Percentiles rank a stretch among this genome's conserved stretches.
Conservation (phyloP, 2,329 filamentous ascomycete species). For the Rhinocladiella mackenziei region DNA sequence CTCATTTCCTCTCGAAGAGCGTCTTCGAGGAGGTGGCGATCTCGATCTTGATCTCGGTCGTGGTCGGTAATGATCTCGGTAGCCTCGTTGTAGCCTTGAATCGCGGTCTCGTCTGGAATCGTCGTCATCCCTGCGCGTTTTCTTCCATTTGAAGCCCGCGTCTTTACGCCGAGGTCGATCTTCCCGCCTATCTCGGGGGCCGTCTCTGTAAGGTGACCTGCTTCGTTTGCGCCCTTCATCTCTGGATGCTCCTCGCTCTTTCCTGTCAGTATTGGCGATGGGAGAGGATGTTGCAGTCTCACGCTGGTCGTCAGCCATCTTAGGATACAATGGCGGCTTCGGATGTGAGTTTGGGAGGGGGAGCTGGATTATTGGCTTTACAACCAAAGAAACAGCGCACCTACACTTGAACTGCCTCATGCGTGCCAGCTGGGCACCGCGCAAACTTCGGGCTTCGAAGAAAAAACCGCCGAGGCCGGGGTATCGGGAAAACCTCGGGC, state of each 20-base stretch:
- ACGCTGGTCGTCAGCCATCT: constrained; percentile 25
- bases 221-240: constrained; percentile 39
- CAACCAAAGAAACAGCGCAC: too few relatives aligned
- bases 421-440: too few relatives aligned
- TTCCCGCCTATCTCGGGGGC: constrained; percentile 35
- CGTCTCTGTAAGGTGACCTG: constrained; percentile 41
- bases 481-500: too few relatives aligned
- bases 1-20: constrained; percentile 22
- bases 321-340: too few relatives aligned
- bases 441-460: too few relatives aligned
- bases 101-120: constrained; percentile 43
- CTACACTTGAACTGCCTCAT: too few relatives aligned
- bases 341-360: too few relatives aligned
- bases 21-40: constrained; percentile 30
- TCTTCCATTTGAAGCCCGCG: constrained; percentile 48
- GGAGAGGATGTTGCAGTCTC: constrained; percentile 10
- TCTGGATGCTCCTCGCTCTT: constrained; percentile 20
- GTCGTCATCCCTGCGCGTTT: constrained; percentile 44
- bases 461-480: too few relatives aligned
- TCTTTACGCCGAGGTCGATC: constrained; percentile 40
- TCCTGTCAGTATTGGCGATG: constrained; percentile 17
- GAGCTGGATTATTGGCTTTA: too few relatives aligned
- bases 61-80: constrained; percentile 39
- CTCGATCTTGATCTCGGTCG: constrained; percentile 41
- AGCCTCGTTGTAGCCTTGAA: constrained; percentile 52